phyloP scores from a whole-genome alignment of 2,329 filamentous ascomycete genomes.

The Chaetomium sp. region DNA sequence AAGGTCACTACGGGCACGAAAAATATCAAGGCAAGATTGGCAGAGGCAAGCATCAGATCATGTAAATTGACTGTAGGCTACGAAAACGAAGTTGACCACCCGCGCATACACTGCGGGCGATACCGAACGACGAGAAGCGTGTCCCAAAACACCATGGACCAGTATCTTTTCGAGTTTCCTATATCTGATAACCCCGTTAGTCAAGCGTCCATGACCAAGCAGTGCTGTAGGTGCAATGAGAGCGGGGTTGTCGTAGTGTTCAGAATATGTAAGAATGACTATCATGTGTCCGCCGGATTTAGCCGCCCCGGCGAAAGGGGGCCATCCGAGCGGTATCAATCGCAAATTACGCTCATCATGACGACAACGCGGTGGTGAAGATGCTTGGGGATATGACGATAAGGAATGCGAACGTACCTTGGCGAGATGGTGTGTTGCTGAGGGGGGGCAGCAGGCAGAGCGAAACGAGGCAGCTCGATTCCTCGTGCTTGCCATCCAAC shows the following conservation, averaged over 20 bases:
- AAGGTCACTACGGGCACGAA: neutral
- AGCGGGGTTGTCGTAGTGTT: conserved; percentile 40
- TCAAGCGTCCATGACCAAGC: neutral
- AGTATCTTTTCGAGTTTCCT: neutral
- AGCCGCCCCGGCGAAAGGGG: conserved; percentile 76
- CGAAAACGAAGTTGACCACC: conserved; percentile 23
- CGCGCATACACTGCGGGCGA: conserved; percentile 10
- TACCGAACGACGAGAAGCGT: conserved; percentile 19
- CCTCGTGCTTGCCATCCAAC: neutral
- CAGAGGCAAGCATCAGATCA: neutral
- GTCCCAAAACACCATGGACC: conserved; percentile 25
- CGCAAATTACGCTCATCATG: conserved; percentile 95
- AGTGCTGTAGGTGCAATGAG: neutral
- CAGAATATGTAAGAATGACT: conserved; percentile 97
- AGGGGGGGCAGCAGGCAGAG: neutral
- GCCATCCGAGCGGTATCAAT: conserved; percentile 77
- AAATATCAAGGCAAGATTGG: neutral
- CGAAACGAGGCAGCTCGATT: neutral
- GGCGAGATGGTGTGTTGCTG: neutral
- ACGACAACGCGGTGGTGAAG: conserved; percentile 17
- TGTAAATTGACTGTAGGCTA: conserved; percentile 17
- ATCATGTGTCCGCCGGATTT: conserved; percentile 74
- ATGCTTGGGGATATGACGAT: neutral
- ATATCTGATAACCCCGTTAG: conserved; percentile 14
- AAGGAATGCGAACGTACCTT: conserved; percentile 19